Evolutionary conservation across 2,329 filamentous ascomycete species (phyloP).

Genomic region (Trichoderma pleuroti): DNA sequence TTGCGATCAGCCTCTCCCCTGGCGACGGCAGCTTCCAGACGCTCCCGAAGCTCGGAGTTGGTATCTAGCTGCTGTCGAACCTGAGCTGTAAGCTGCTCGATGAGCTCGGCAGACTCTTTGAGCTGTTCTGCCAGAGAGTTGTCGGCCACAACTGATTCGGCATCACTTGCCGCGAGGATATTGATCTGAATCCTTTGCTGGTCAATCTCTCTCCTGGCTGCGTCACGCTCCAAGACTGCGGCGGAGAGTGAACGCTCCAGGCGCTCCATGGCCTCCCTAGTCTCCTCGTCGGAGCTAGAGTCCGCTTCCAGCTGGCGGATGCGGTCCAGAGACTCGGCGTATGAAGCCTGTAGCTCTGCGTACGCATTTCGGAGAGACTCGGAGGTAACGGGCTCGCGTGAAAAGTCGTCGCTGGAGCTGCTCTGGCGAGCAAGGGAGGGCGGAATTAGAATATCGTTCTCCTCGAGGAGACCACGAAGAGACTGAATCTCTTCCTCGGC

Average conservation of each 20-base stretch:
- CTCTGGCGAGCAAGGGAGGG: constrained; percentile 52
- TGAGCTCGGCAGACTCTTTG: constrained; percentile 67
- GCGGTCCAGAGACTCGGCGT: constrained; percentile 61
- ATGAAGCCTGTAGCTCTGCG: constrained; percentile 68
- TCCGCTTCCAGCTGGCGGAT: constrained; percentile 61
- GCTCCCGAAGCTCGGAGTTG: constrained; percentile 70
- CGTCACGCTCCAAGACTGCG: constrained; percentile 68
- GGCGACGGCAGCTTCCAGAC: constrained; percentile 73
- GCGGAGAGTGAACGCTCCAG: constrained; percentile 66
- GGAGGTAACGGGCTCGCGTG: constrained; percentile 54
- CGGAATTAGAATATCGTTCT: constrained; percentile 76
- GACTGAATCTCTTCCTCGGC: constrained; percentile 88
- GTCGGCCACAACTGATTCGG: constrained; percentile 56
- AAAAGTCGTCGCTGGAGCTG: constrained; percentile 28
- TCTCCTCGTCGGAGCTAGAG: constrained; percentile 53
- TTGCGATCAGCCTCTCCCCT: constrained; percentile 83
- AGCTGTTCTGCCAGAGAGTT: constrained; percentile 66
- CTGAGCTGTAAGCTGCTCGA: constrained; percentile 75
- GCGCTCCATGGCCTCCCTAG: constrained; percentile 58
- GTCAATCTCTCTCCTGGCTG: constrained; percentile 63
- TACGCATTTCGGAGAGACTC: constrained; percentile 72
- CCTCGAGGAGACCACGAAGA: constrained; percentile 72
- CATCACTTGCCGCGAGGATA: constrained; percentile 54
- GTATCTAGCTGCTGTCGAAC: constrained; percentile 76
- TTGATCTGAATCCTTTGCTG: constrained; percentile 61